These are phyloP conservation scores for Malassezia sympodialis DNA, from an alignment of 1,284 basidiomycete species.

Conservation along the genomic window DNA sequence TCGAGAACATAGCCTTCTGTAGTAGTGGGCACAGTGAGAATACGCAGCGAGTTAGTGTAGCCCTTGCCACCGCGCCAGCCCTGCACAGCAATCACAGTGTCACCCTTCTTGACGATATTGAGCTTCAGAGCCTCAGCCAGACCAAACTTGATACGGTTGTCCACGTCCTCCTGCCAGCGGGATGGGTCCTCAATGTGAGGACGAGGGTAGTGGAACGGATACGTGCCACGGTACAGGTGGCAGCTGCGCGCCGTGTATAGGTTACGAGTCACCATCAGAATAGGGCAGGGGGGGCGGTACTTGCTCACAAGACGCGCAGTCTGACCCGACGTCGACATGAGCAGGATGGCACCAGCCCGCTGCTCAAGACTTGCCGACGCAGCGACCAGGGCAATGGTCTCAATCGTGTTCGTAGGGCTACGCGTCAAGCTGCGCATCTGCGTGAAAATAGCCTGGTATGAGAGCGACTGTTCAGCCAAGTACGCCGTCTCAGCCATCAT, in stretches of 20 bases:
- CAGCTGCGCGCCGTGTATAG: slow-evolving; percentile 90
- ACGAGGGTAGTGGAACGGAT: slow-evolving; percentile 93
- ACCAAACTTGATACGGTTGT: slow-evolving; percentile 59
- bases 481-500: slow-evolving; percentile 49
- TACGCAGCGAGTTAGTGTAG: slow-evolving; percentile 56
- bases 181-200: slow-evolving; percentile 68
- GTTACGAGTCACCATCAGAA: slow-evolving; percentile 78
- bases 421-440: slow-evolving; percentile 52
- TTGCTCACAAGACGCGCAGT: slow-evolving; percentile 94
- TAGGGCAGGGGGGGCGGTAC: slow-evolving; percentile 86
- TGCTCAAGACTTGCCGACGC: slow-evolving; percentile 45
- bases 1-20: slow-evolving; percentile 42
- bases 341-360: slow-evolving; percentile 59
- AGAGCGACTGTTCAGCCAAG: slow-evolving; percentile 44
- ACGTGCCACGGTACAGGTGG: slow-evolving; percentile 91
- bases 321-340: slow-evolving; percentile 83
- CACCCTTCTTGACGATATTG: slow-evolving; percentile 78
- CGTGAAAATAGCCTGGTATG: slow-evolving; percentile 46
- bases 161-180: slow-evolving; percentile 95
- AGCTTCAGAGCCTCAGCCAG: slow-evolving; percentile 75
- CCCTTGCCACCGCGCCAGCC: slow-evolving; percentile 97
- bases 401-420: slow-evolving; percentile 44
- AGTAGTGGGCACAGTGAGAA: slow-evolving; percentile 36
- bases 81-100: slow-evolving; percentile 86
- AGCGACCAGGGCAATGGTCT: slow-evolving; percentile 47